Evolutionary conservation across 2,329 filamentous ascomycete genomes (phyloP).

Genomic region (Clarireedia hainanense): DNA sequence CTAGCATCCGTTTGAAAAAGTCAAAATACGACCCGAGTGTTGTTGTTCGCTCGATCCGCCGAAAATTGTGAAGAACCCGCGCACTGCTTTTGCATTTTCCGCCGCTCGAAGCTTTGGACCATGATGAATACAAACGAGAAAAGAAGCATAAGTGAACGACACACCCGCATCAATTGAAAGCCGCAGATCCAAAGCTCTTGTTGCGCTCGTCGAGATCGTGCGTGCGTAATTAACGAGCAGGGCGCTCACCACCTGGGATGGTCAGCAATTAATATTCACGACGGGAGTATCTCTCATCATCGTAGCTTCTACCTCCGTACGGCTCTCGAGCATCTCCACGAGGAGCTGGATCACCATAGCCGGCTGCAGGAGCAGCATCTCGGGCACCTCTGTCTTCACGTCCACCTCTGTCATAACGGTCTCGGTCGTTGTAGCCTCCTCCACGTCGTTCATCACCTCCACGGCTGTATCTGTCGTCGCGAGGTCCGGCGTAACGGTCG

Average conservation of each 20-base stretch:
- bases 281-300: slow-evolving; percentile 29
- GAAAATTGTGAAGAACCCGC: slow-evolving; percentile 21
- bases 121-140: slow-evolving; percentile 28
- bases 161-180: slow-evolving; percentile 31
- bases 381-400: slow-evolving; percentile 42
- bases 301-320: slow-evolving; percentile 35
- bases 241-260: slow-evolving; percentile 30
- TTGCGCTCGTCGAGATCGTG: slow-evolving; percentile 28
- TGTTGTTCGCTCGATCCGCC: slow-evolving; percentile 19
- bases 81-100: slow-evolving; percentile 27
- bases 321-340: slow-evolving; percentile 36
- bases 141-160: slow-evolving; percentile 26
- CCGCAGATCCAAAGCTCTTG: slow-evolving; percentile 29
- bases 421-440: slow-evolving; percentile 37
- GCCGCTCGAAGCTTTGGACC: slow-evolving; percentile 30
- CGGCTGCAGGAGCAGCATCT: slow-evolving; percentile 32
- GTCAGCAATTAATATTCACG: slow-evolving; percentile 32
- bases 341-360: slow-evolving; percentile 36
- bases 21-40: slow-evolving; percentile 23
- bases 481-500: slow-evolving; percentile 27
- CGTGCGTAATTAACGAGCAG: slow-evolving; percentile 31
- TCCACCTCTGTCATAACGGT: slow-evolving; percentile 37
- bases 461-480: slow-evolving; percentile 21
- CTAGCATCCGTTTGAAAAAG: slow-evolving; percentile 24
- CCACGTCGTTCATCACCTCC: slow-evolving; percentile 37